Percentiles rank a stretch among this genome's conserved stretches.
Conservation (phyloP, 2,329 filamentous ascomycete genomes). For the Scorias spongiosa region DNA sequence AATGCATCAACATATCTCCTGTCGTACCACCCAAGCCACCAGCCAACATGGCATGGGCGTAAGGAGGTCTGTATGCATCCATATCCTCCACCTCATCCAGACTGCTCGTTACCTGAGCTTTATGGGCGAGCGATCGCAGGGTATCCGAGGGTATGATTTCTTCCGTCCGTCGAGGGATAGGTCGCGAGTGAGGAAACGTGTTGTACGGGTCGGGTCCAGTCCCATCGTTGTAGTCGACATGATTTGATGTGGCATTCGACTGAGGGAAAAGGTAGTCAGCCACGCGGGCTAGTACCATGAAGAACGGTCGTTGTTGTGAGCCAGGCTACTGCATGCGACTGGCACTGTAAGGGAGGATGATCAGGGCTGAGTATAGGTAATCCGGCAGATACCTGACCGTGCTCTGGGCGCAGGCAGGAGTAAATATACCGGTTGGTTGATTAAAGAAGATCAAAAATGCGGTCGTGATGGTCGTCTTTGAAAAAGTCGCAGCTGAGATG, state of each 20-base stretch:
- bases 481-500: no score
- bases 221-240: constrained; percentile 24
- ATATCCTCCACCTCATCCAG: constrained; percentile 17
- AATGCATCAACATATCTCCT: constrained; percentile 97
- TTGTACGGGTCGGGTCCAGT: not conserved
- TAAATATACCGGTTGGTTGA: no score
- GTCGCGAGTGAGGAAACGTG: not conserved
- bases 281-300: constrained; percentile 36
- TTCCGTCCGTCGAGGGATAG: constrained; percentile 18
- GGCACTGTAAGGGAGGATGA: not conserved
- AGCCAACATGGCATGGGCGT: constrained; percentile 64
- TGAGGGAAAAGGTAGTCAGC: constrained; percentile 30
- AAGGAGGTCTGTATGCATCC: constrained; percentile 31
- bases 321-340: constrained; percentile 3
- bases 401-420: no score
- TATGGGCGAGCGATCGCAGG: constrained; percentile 2
- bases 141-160: constrained; percentile 20
- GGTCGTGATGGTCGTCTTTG: no score
- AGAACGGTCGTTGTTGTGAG: constrained; percentile 9
- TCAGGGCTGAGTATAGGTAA: no score
- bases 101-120: constrained; percentile 4
- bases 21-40: constrained; percentile 85
- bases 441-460: no score
- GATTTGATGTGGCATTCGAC: constrained; percentile 8
- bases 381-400: no score